These are phyloP conservation scores for Seiridium cupressi DNA, from an alignment of 2,329 filamentous ascomycete species.

Conservation along the genomic window DNA sequence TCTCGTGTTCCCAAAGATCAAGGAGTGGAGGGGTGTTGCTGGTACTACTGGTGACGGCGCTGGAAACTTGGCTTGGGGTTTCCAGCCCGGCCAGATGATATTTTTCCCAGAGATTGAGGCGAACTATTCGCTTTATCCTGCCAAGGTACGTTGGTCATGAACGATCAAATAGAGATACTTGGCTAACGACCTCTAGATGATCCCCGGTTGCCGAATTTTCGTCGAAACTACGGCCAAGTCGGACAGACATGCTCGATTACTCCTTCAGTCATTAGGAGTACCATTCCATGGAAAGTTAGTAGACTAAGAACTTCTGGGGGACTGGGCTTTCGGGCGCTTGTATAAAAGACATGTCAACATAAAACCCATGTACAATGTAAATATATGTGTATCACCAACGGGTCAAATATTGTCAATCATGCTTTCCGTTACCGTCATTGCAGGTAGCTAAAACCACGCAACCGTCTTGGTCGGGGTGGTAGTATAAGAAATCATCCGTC, in stretches of 20 bases:
- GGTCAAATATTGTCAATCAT: constrained; percentile 11
- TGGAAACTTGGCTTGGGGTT: constrained; percentile 83
- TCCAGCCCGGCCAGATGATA: constrained; percentile 72
- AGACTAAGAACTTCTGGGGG: constrained; percentile 18
- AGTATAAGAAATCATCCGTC: background rate
- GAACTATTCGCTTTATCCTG: constrained; percentile 70
- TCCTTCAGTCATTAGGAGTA: constrained; percentile 70
- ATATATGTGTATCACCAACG: constrained; percentile 21
- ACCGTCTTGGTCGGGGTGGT: background rate
- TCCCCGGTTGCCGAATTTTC: constrained; percentile 81
- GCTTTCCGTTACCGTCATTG: background rate
- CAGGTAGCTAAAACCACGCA: background rate
- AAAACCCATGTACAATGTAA: constrained; percentile 9
- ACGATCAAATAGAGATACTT: too few relatives aligned
- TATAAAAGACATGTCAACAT: background rate
- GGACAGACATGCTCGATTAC: constrained; percentile 78
- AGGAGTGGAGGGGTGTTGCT: constrained; percentile 80
- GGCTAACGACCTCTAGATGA: constrained; percentile 62
- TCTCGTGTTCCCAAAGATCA: constrained; percentile 89
- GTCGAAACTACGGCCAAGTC: constrained; percentile 82
- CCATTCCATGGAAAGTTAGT: constrained; percentile 78
- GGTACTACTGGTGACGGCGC: constrained; percentile 75
- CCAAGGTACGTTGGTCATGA: constrained; percentile 6
- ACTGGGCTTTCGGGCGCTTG: background rate
- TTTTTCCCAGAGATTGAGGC: constrained; percentile 92